phyloP scores from a whole-genome alignment of 768 basidiomycete genomes.

The Lactifluus pinguis region DNA sequence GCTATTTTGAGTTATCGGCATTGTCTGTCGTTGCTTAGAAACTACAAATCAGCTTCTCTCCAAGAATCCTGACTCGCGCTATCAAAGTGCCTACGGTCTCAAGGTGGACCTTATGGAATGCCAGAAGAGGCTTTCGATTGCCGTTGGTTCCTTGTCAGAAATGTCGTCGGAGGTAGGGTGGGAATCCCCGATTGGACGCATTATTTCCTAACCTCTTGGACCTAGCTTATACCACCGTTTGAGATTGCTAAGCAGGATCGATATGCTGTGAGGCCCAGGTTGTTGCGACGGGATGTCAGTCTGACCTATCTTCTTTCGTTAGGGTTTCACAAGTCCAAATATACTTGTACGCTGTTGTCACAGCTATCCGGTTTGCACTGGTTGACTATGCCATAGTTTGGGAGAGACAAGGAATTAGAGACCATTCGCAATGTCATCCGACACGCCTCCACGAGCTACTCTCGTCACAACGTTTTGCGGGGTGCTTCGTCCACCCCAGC shows the following conservation, averaged over 20 bases:
- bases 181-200: not conserved
- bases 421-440: conserved; percentile 52
- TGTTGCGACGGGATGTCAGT: not conserved
- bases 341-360: conserved; percentile 39
- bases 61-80: conserved; percentile 59
- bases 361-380: not conserved
- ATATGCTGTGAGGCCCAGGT: conserved; percentile 41
- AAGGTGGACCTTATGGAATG: conserved; percentile 61
- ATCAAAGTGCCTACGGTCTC: conserved; percentile 64
- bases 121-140: conserved; percentile 51
- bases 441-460: conserved; percentile 49
- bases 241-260: conserved; percentile 58
- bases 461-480: conserved; percentile 42
- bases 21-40: not conserved
- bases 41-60: conserved; percentile 41
- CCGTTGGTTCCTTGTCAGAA: conserved; percentile 48
- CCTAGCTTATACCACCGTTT: conserved; percentile 58
- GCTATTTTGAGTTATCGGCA: not conserved
- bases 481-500: conserved; percentile 29
- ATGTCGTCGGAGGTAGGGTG: conserved; percentile 44
- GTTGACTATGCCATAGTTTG: conserved; percentile 37
- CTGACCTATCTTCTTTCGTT: not conserved
- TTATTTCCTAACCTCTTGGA: conserved; percentile 8
- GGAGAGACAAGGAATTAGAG: conserved; percentile 63
- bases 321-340: conserved; percentile 67